phyloP scores from a whole-genome alignment of 192 early-diverging fungal genomes.

The Lobulomyces angularis region DNA sequence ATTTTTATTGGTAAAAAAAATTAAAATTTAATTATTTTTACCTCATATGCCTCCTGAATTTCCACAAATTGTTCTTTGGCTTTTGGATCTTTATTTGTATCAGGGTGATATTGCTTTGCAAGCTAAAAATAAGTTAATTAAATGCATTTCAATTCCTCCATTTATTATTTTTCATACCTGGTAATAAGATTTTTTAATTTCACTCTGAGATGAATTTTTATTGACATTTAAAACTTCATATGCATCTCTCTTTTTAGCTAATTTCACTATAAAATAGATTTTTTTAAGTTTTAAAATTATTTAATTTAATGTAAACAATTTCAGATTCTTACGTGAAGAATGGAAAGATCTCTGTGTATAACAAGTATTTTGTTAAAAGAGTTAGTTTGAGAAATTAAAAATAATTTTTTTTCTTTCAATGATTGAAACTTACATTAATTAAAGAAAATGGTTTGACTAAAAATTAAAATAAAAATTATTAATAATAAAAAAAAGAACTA shows the following conservation, averaged over 20 bases:
- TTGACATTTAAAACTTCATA: slow-evolving; percentile 78
- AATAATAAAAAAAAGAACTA: no score
- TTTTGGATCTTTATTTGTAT: slow-evolving; percentile 83
- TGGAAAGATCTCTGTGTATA: no score
- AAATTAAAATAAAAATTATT: no score
- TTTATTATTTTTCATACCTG: slow-evolving; percentile 28
- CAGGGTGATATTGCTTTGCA: slow-evolving; percentile 95
- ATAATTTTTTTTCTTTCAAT: no score
- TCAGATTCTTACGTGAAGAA: no score
- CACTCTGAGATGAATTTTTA: slow-evolving; percentile 60
- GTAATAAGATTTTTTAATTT: slow-evolving; percentile 99
- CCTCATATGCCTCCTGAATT: slow-evolving; percentile 93
- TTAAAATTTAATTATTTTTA: slow-evolving; percentile 3
- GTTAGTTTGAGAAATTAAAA: no score
- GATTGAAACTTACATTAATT: no score
- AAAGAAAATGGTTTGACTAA: no score
- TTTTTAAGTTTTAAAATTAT: no score
- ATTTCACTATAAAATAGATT: no score
- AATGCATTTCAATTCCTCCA: background rate
- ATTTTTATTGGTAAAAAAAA: slow-evolving; percentile 8
- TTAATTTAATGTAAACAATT: no score
- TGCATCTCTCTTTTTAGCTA: slow-evolving; percentile 70
- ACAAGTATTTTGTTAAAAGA: no score
- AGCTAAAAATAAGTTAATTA: slow-evolving; percentile 36
- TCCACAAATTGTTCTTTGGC: slow-evolving; percentile 96